Evolutionary conservation across 148 eudicot genomes (phyloP), one percentile per base, ranked within the genome.

Genomic region (Silene uniflora): DNA sequence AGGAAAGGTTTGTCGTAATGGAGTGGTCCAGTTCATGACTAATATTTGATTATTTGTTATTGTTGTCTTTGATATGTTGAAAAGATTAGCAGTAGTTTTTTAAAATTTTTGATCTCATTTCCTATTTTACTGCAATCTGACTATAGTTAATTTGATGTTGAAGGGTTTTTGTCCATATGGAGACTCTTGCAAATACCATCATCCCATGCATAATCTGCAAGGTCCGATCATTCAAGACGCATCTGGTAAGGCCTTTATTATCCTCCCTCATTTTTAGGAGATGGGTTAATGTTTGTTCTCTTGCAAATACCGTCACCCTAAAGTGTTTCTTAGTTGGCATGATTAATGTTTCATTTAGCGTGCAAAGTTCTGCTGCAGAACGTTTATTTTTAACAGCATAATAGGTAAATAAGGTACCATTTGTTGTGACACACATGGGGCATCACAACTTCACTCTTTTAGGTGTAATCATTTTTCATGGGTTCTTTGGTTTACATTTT

Each of bases 81-180:
- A 47, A 25, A 22, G 14, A 24, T 27, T 68, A 23, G 22, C 61
- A 39, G 27, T 2, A 46, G 25, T 59, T 58, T 7, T 25, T 58
- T 47, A 5, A 61, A 17, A 47, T 3, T 61, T 1, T 39, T 74
- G 5, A 17, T 60, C 49, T 10, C 14, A 42, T 60, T 25, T 47
- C 11, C 25, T 4, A 16, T 27, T 55, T 66, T 1, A 11, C 27
- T 23, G 54, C 42, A 9, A 39, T 35, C 22, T 78, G 76, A 42
- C 21, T 54, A 12, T 56, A 3, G 19, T 16, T 46, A 3, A 32
- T 76, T 81, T 32, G 46, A 71, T 78, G 49, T 67, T 59, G 27
- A 67, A 93, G 98, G 98, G 98, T 32, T 82, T 85, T 72, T 90
- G 98, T 82, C 95, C 84, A 6, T 90, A 82, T 76, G 97, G 98